These are phyloP conservation scores for Protea cynaroides DNA, from an alignment of 164 flowering plant genomes.

Conservation along the genomic window DNA sequence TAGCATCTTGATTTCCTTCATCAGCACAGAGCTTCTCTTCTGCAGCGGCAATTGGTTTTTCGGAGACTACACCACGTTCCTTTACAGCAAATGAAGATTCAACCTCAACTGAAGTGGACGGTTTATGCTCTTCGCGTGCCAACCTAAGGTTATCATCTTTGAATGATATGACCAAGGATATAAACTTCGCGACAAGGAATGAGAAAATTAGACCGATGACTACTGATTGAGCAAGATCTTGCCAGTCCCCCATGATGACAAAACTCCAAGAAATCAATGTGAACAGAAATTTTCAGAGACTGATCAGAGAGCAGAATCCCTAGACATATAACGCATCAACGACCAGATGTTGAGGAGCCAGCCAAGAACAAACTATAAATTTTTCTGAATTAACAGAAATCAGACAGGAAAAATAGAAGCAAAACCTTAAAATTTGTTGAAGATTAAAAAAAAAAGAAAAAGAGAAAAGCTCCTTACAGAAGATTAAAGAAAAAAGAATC, in stretches of 20 bases:
- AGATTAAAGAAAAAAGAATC: no score
- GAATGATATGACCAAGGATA: conserved; percentile 67
- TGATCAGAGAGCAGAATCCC: no score
- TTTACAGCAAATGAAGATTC: neutral
- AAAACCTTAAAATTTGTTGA: no score
- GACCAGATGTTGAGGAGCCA: no score
- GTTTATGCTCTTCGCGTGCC: conserved; percentile 22
- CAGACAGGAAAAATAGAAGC: no score
- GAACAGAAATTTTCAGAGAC: no score
- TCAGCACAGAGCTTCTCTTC: conserved; percentile 8
- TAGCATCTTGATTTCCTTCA: neutral
- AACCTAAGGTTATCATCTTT: conserved; percentile 50
- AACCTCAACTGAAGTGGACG: conserved; percentile 13
- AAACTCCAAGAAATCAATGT: neutral
- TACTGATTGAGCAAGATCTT: conserved; percentile 54
- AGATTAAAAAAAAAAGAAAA: no score
- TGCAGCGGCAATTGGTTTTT: neutral
- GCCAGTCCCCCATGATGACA: conserved; percentile 59
- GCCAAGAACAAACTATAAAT: no score
- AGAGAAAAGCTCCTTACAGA: no score
- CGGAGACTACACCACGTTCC: neutral
- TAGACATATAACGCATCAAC: no score
- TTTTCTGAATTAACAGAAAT: no score
- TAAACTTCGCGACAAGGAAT: conserved; percentile 77
- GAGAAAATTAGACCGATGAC: conserved; percentile 77